Evolutionary conservation across 306 rosid species (phyloP).

Genomic region (Gastrolobium bilobum): DNA sequence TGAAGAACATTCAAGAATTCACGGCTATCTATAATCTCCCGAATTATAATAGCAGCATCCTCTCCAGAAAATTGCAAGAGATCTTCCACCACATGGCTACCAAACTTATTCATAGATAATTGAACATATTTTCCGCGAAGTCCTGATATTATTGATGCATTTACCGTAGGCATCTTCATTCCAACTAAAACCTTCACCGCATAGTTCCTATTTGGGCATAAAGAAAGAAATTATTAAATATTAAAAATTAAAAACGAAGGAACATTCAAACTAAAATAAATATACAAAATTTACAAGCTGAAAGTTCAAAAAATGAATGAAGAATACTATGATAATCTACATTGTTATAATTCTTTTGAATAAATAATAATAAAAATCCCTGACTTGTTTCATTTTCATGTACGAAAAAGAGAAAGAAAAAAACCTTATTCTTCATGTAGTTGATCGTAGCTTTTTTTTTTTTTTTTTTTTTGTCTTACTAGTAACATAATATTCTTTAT

Average conservation of each 20-base stretch:
- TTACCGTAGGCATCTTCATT: background rate
- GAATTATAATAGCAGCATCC: background rate
- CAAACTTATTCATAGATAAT: constrained; percentile 55
- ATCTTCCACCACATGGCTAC: constrained; percentile 63
- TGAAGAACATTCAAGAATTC: constrained; percentile 45
- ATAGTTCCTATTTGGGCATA: constrained; percentile 53
- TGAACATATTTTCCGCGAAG: constrained; percentile 35
- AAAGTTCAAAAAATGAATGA: no score
- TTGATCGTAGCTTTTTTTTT: no score
- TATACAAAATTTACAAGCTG: no score
- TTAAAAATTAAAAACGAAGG: background rate
- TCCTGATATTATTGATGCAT: background rate
- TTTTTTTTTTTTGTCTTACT: no score
- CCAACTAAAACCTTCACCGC: constrained; percentile 52
- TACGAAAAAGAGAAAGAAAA: no score
- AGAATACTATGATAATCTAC: no score
- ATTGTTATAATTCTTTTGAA: no score
- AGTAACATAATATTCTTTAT: background rate
- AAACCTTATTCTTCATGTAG: no score
- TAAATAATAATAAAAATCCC: no score
- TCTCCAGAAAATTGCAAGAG: constrained; percentile 13
- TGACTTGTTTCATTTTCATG: no score
- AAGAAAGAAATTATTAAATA: background rate
- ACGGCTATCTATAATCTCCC: constrained; percentile 42
- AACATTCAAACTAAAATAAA: background rate